Conservation (phyloP, 2,329 filamentous ascomycete species). For the Ustulina deusta region DNA sequence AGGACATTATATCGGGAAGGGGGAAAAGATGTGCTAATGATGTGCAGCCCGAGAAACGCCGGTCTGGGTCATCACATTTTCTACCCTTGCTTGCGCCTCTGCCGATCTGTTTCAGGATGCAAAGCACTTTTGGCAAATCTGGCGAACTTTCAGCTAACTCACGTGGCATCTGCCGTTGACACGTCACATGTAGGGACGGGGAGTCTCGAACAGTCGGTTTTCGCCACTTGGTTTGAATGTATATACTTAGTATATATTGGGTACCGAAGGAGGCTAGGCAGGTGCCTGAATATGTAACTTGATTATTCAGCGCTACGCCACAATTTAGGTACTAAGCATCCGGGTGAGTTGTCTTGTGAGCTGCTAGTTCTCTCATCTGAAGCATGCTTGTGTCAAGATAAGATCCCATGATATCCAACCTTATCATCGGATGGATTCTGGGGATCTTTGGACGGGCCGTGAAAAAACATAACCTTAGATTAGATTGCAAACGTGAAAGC, state of each 20-base stretch:
- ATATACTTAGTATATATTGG: not conserved
- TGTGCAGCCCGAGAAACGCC: conserved; percentile 25
- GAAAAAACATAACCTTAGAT: not conserved
- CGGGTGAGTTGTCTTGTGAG: too few species aligned
- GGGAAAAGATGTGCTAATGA: conserved; percentile 25
- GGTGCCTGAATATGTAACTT: not conserved
- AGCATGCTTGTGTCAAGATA: too few species aligned
- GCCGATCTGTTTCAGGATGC: conserved; percentile 37
- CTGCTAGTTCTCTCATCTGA: too few species aligned
- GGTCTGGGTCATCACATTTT: conserved; percentile 21
- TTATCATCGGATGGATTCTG: not conserved
- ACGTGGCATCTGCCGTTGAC: conserved; percentile 31
- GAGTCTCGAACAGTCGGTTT: conserved; percentile 21
- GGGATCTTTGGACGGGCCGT: conserved; percentile 1
- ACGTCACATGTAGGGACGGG: conserved; percentile 20
- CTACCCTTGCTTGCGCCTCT: conserved; percentile 6
- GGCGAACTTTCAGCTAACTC: conserved; percentile 9
- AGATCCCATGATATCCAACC: not conserved
- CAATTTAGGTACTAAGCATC: not conserved
- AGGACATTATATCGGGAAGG: not conserved
- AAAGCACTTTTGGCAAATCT: conserved; percentile 4
- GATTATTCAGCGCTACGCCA: conserved; percentile 6
- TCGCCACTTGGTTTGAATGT: not conserved
- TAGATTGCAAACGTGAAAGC: too few species aligned
- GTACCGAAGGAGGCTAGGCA: too few species aligned